Evolutionary conservation across 257 asterid genomes (phyloP).

Genomic region (Penstemon newberryi): DNA sequence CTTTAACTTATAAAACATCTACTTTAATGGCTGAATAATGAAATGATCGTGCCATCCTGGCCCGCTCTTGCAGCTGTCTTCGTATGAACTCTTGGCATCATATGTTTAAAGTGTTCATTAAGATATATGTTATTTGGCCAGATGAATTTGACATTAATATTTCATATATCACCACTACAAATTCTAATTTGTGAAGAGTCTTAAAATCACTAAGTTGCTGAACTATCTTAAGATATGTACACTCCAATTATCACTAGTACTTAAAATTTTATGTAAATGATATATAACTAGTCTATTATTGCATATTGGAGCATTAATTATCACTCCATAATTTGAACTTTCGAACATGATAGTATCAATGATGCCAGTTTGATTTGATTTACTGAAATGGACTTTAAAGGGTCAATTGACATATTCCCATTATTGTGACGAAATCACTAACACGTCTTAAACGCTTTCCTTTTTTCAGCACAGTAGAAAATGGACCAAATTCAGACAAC

Average conservation of each 20-base stretch:
- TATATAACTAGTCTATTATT: neutral
- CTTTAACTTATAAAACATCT: neutral
- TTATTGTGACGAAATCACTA: slow-evolving; percentile 20
- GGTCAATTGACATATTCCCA: neutral
- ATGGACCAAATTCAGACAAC: slow-evolving; percentile 35
- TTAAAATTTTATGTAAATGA: neutral
- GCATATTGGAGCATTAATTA: neutral
- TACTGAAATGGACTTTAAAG: slow-evolving; percentile 8
- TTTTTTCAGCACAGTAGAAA: slow-evolving; percentile 61
- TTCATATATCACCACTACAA: neutral
- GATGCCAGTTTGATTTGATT: slow-evolving; percentile 3
- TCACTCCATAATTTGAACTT: neutral
- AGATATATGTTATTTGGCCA: slow-evolving; percentile 11
- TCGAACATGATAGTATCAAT: neutral
- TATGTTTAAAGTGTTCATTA: neutral
- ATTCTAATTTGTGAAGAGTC: too few relatives aligned
- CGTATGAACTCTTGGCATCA: neutral
- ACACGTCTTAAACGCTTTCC: slow-evolving; percentile 23
- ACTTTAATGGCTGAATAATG: slow-evolving; percentile 10
- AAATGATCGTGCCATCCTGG: neutral
- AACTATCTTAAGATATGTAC: neutral
- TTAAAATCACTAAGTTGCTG: neutral
- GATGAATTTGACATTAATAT: slow-evolving; percentile 1
- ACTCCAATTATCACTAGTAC: neutral
- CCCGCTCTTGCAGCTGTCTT: neutral